Base-by-base conservation (phyloP, 495 filamentous ascomycete species). In the Penicillium crystallinum region DNA sequence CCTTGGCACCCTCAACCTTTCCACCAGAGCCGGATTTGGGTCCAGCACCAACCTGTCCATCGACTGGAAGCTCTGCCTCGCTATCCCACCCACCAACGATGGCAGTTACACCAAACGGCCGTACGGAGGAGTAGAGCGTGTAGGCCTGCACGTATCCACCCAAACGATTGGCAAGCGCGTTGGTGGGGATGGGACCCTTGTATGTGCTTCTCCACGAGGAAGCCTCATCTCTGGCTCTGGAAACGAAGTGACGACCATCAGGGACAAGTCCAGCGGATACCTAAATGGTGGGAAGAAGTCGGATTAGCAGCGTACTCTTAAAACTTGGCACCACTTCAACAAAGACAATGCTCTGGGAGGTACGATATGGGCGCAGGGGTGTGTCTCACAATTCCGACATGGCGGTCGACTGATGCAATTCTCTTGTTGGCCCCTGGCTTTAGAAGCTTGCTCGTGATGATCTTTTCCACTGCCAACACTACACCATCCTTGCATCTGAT, bases 401-500 rank as follows among this genome's bases (percentile, higher is more conserved):
- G 90, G 64, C 88, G 83, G 75, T 98, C 93, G 25, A 97, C 82
- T 6, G 91, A 95, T 55, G 90, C 85, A 74, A 97, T 97, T 63
- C 91, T 84, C 79, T 96, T 96, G 76, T 98, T 98, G 53, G 91
- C 90, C 62, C 85, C 86, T 34, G 86, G 82, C 68, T 97, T 96
- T 60, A 97, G 78, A 59, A 98, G 81, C 72, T 96, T 97, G 77
- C 91, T 96, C 31, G 83, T 85, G 72, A 97, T 81, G 58, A 97
- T 84, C 77, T 98, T 98, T 78, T 98, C 93, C 43, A 95, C 87
- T 34, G 95, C 93, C 52, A 98, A 80, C 49, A 98, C 90, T 36
- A 98, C 90, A 57, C 93, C 93, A 73, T 97, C 90, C 71, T 95
- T 95, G 79, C 92, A 97, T 63, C 91, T 80, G 71, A 98, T 95